phyloP scores from a whole-genome alignment of 768 basidiomycete genomes.

The Amyloporia xantha region DNA sequence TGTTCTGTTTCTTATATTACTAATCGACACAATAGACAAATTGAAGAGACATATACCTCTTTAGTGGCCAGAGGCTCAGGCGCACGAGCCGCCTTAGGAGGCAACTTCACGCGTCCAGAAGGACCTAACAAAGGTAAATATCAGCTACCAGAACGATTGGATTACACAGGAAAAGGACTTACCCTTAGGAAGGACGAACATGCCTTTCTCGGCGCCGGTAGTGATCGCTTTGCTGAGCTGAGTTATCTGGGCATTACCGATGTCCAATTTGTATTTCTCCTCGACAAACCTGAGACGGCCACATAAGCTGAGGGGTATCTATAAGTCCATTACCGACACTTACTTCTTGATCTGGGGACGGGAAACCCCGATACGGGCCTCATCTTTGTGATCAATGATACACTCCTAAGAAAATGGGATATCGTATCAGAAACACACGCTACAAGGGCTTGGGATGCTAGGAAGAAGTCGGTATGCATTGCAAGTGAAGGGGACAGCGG shows the following conservation, averaged over 20 bases:
- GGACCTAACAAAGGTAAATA: slow-evolving; percentile 25
- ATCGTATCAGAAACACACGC: slow-evolving; percentile 2
- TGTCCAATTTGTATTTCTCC: slow-evolving; percentile 72
- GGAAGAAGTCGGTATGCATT: slow-evolving; percentile 11
- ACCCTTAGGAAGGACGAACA: slow-evolving; percentile 90
- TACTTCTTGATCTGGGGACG: slow-evolving; percentile 93
- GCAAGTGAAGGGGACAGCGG: slow-evolving; percentile 6
- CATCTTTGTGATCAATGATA: slow-evolving; percentile 65
- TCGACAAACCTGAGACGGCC: slow-evolving; percentile 65
- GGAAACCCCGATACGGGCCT: slow-evolving; percentile 79
- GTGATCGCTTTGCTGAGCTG: slow-evolving; percentile 79
- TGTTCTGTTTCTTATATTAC: slow-evolving; percentile 26
- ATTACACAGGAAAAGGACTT: slow-evolving; percentile 8
- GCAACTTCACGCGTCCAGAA: slow-evolving; percentile 59
- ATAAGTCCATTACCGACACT: slow-evolving; percentile 22
- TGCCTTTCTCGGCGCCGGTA: slow-evolving; percentile 73
- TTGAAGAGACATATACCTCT: slow-evolving; percentile 56
- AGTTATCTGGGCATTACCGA: slow-evolving; percentile 69
- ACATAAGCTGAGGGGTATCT: slow-evolving; percentile 6
- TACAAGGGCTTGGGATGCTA: not conserved
- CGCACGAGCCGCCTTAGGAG: slow-evolving; percentile 49
- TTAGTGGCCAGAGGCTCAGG: slow-evolving; percentile 43
- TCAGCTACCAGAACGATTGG: slow-evolving; percentile 4
- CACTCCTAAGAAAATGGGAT: slow-evolving; percentile 58
- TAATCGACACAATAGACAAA: too few relatives aligned